phyloP scores from a whole-genome alignment of 305 asterid genomes.

The Coffea humblotiana region DNA sequence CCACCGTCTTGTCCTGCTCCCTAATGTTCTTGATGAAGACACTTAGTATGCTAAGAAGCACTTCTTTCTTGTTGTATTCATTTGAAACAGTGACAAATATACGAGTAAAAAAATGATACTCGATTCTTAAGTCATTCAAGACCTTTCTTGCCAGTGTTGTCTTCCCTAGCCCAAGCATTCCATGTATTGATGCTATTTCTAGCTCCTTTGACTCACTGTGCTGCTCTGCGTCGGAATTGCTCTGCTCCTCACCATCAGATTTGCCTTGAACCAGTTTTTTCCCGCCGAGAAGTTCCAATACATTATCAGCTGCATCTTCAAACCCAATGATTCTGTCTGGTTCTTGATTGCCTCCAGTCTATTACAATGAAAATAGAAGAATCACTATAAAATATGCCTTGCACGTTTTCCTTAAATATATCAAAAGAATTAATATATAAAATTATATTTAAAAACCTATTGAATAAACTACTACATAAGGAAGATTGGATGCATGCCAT shows the following conservation, averaged over 20 bases:
- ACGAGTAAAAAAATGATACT: neutral
- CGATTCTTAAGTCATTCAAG: constrained; percentile 16
- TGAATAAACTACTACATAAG: no score
- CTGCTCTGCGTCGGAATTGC: neutral
- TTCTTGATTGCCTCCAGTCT: no score
- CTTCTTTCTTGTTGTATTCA: constrained; percentile 21
- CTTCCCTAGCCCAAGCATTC: constrained; percentile 34
- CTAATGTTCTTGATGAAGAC: constrained; percentile 6
- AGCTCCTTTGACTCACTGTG: neutral
- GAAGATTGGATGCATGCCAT: no score
- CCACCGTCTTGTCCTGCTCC: neutral
- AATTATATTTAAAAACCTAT: no score
- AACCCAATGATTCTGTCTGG: no score
- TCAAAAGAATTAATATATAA: no score
- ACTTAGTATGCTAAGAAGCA: constrained; percentile 19
- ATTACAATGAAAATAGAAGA: no score
- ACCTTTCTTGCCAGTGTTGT: constrained; percentile 30
- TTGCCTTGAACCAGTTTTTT: neutral
- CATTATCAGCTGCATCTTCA: no score
- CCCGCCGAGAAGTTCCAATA: neutral
- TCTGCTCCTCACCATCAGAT: neutral
- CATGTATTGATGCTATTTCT: constrained; percentile 22
- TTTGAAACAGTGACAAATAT: constrained; percentile 25
- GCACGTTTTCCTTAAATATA: no score
- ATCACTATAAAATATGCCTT: no score